Evolutionary conservation across 495 filamentous ascomycete species (phyloP).

Genomic region (Extremus antarcticus): DNA sequence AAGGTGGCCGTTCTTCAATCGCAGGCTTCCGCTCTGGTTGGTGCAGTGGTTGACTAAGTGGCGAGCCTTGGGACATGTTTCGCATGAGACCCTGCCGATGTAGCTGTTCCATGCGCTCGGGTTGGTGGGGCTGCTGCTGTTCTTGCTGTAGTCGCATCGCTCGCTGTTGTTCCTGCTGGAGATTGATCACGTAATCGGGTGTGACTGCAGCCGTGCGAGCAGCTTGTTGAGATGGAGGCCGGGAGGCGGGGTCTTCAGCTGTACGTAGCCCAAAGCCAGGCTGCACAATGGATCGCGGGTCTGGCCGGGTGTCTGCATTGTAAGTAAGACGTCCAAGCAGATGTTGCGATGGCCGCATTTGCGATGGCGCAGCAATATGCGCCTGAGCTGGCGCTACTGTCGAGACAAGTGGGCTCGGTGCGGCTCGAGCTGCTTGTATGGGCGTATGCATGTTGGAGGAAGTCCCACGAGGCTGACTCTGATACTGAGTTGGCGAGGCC

Average conservation of each 20-base stretch:
- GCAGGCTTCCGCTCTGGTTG: constrained; percentile 7
- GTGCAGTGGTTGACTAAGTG: constrained; percentile 3
- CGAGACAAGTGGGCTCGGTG: constrained; percentile 13
- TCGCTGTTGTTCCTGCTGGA: constrained; percentile 10
- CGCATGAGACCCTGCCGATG: constrained; percentile 4
- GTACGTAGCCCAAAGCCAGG: not conserved
- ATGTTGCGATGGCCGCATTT: constrained; percentile 7
- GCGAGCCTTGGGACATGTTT: constrained; percentile 10
- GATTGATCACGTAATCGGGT: constrained; percentile 5
- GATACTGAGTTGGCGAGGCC: constrained; percentile 21
- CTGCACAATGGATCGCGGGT: constrained; percentile 4
- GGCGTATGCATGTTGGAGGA: constrained; percentile 17
- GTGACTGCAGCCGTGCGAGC: not conserved
- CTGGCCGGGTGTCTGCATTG: constrained; percentile 10
- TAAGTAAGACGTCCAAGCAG: constrained; percentile 8
- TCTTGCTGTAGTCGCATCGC: constrained; percentile 15
- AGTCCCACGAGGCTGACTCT: constrained; percentile 20
- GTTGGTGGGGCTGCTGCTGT: constrained; percentile 13
- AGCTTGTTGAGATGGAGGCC: constrained; percentile 6
- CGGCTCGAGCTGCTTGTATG: constrained; percentile 12
- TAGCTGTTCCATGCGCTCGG: constrained; percentile 7
- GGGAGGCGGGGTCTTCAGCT: constrained; percentile 4
- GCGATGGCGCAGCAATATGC: not conserved
- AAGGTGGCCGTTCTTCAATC: constrained; percentile 10
- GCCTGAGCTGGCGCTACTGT: not conserved